These are phyloP conservation scores for Chlorella variabilis DNA, from an alignment of 163 green algal species.

Conservation along the genomic window DNA sequence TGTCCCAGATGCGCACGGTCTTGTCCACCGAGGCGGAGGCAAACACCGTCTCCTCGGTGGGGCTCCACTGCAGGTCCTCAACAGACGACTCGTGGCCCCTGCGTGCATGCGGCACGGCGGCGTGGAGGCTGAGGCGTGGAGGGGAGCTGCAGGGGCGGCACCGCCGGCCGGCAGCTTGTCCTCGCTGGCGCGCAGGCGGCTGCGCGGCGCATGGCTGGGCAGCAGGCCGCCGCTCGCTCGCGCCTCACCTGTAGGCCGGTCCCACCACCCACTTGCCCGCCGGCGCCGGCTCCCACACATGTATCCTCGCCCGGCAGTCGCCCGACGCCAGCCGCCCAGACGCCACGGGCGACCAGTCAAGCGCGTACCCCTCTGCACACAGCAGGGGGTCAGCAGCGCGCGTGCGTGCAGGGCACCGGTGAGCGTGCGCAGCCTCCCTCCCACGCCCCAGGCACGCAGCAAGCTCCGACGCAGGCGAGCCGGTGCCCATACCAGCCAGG, in stretches of 20 bases:
- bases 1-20: conserved; percentile 93
- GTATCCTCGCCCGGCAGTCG: conserved; percentile 85
- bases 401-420: too few species aligned
- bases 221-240: too few species aligned
- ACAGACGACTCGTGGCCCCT: conserved; percentile 86
- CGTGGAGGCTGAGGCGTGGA: too few species aligned
- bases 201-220: too few species aligned
- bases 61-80: conserved; percentile 97
- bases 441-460: not conserved
- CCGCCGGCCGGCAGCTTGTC: too few species aligned
- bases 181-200: too few species aligned
- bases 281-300: conserved; percentile 89
- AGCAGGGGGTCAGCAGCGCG: not conserved
- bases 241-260: conserved; percentile 38
- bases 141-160: too few species aligned
- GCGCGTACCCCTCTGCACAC: conserved; percentile 89
- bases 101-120: not conserved
- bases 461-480: too few species aligned
- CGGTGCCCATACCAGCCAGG: not conserved
- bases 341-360: conserved; percentile 91
- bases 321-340: conserved; percentile 83
- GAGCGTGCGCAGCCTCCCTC: too few species aligned
- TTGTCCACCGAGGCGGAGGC: conserved; percentile 59
- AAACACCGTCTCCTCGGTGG: conserved; percentile 89
- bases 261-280: conserved; percentile 75